Evolutionary conservation across 495 filamentous ascomycete species (phyloP), one percentile per base, ranked within the genome.

Genomic region (Daldinia bambusicola): DNA sequence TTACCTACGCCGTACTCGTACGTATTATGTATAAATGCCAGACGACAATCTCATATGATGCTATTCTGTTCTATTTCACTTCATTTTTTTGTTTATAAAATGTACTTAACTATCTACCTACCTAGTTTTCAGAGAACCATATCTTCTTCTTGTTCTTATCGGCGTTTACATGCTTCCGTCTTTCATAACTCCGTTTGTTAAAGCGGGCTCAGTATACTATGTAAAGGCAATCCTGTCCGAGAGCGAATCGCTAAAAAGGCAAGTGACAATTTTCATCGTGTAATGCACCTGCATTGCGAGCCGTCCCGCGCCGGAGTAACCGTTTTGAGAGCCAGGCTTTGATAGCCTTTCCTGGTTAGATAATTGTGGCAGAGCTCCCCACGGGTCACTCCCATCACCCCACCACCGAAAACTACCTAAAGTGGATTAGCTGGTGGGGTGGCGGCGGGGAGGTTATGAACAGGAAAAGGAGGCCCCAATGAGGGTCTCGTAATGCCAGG

Each of bases 231-330:
- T 26, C 26, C 26, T 26, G 26, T 26, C 26, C 26, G 20, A 48
- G 20, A 48, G 16, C 43, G 43, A 48, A 16, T 9, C 18, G 43
- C 18, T 1, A 5, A 48, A 48, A 48, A 16, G 43, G 43, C 43
- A 48, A 48, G 43, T 22, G 18, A 4, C 18, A 48, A 20, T 48
- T 22, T 48, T 48, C 18, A 48, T 48, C 18, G 18, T 48, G 10
- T 9, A 48, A 48, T 48, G 43, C 20, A 48, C 43, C 43, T 48
- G 43, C 43, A 48, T 16, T 8, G 43, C 43, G 43, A 22, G 43
- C 43, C 43, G 43, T 48, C 18, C 43, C 43, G 43, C 20, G 16
- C 16, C 18, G 43, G 43, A 48, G 43, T 12, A 22, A 6, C 43
- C 43, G 4, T 48, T 22, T 48, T 48, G 22, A 22, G 16, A 20